phyloP scores from a whole-genome alignment of 495 filamentous ascomycete species.

The Penicillium ochrochloron region DNA sequence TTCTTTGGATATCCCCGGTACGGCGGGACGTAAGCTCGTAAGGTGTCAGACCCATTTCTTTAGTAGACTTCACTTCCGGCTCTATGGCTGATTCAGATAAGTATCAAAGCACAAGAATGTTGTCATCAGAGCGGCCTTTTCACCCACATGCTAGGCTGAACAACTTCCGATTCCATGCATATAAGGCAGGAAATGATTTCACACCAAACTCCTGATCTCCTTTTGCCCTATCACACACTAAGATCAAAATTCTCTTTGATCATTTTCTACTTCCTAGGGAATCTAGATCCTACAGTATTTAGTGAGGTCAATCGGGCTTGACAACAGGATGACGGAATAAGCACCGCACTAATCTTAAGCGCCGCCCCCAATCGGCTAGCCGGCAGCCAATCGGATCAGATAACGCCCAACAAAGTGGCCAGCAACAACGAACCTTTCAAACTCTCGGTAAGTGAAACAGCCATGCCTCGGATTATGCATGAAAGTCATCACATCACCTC shows the following conservation, averaged over 20 bases:
- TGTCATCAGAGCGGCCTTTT: too few species aligned
- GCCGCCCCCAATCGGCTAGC: not conserved
- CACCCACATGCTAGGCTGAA: too few species aligned
- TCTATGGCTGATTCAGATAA: too few species aligned
- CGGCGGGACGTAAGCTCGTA: too few species aligned
- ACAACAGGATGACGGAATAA: not conserved
- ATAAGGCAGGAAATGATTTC: too few species aligned
- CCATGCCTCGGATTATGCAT: slow-evolving; percentile 1
- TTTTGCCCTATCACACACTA: not conserved
- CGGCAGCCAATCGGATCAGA: slow-evolving; percentile 6
- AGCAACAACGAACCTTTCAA: not conserved
- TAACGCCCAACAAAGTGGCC: not conserved
- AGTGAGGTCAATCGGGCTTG: not conserved
- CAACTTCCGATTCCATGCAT: too few species aligned
- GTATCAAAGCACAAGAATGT: too few species aligned
- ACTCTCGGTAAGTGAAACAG: slow-evolving; percentile 4
- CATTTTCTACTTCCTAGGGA: not conserved
- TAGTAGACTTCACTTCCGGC: too few species aligned
- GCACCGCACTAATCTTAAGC: not conserved
- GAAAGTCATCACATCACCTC: not conserved
- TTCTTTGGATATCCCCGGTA: too few species aligned
- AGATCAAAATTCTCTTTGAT: not conserved
- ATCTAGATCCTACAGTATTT: not conserved
- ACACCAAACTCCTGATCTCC: not conserved
- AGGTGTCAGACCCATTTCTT: too few species aligned